Conservation (phyloP, 192 early-diverging fungal genomes). For the Lunasporangiospora selenospora region DNA sequence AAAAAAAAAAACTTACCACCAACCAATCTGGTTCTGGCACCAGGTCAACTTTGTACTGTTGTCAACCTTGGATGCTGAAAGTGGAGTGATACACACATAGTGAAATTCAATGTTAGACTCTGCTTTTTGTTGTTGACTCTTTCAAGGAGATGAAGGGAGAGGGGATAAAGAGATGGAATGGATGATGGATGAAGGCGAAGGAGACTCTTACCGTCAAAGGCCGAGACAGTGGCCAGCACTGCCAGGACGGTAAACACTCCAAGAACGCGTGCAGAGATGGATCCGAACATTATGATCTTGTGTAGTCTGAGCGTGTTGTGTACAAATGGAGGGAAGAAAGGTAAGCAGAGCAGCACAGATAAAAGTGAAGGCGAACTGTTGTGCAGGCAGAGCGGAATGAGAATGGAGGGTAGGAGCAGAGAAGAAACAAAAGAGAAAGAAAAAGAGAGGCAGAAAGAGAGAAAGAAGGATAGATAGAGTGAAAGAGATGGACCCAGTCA, state of each 20-base stretch:
- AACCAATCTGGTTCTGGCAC: conserved; percentile 41
- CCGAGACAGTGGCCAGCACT: conserved; percentile 11
- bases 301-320: not conserved
- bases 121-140: too few relatives aligned
- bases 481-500: not conserved
- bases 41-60: conserved; percentile 43
- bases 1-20: conserved; percentile 19
- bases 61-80: conserved; percentile 2
- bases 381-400: not conserved
- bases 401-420: not conserved
- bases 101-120: not conserved
- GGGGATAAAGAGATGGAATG: not conserved
- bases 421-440: not conserved
- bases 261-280: conserved; percentile 7
- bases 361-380: too few relatives aligned
- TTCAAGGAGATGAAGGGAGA: not conserved
- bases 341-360: too few relatives aligned
- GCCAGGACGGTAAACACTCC: conserved; percentile 2
- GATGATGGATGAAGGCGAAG: too few relatives aligned
- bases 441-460: too few relatives aligned
- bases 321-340: too few relatives aligned
- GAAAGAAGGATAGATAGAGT: conserved; percentile 9
- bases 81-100: not conserved
- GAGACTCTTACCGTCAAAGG: conserved; percentile 23
- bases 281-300: conserved; percentile 2